Base-by-base conservation (phyloP, 192 early-diverging fungal species). In the Backusella liffmaniae region DNA sequence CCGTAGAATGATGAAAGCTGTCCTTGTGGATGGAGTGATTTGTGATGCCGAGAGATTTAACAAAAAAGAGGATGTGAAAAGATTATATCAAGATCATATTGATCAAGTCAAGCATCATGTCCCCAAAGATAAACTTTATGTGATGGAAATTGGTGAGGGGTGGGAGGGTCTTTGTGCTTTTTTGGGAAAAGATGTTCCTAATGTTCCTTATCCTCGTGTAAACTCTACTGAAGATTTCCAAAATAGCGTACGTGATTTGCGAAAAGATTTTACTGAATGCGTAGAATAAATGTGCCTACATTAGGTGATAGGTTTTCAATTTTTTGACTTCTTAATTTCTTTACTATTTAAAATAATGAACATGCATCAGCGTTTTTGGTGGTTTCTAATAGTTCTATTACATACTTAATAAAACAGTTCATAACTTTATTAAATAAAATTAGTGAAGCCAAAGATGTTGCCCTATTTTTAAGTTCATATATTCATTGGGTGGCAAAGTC, bases 81-180 rank as follows among this genome's bases (percentile, higher is more conserved):
- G 35, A 32, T 8, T 73, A 16, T 73, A 12, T 32, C 5, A 15
- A 6, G 32, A 73, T 4, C 72, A 73, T 12, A 73, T 35, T 56
- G 49, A 73, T 16, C 15, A 34, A n/a, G 72, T 73, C 16, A 73
- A 73, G 21, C 15, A 18, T 4, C 7, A 34, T 59, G 35, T 73
- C 7, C 72, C 72, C 2, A 16, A 29, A 6, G 49, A 73, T 34
- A 51, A 35, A 9, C 32, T 73, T 16, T 23, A 56, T 34, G 51
- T 73, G 12, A 30, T 73, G 16, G 49, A 73, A 8, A 12, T 73
- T 32, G 72, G 72, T 2, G 72, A 73, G 26, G 72, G 72, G 0
- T 73, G 72, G 72, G 49, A 56, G 10, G 30, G 72, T 12, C 29
- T 73, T 0, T 73, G 72, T 5, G 12, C 56, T n/a, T 73, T 73